Conservation (phyloP, 768 basidiomycete species). For the Baorangia bicolor region DNA sequence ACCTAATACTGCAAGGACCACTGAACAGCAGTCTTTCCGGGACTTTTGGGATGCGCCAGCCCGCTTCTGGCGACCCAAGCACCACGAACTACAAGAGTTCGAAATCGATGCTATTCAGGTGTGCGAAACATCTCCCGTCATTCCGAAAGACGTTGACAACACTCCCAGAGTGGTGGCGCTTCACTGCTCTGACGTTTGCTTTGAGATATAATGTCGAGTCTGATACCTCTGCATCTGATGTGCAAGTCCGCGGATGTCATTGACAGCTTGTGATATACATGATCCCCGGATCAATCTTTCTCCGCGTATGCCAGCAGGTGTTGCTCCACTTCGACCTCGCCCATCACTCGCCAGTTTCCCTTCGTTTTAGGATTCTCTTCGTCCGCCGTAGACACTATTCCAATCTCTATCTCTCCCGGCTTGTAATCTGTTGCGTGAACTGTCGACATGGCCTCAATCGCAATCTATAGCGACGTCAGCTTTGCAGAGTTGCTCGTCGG, state of each 20-base stretch:
- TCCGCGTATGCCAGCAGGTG: conserved; percentile 85
- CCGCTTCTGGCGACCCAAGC: conserved; percentile 52
- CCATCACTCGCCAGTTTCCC: conserved; percentile 80
- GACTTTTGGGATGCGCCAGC: conserved; percentile 72
- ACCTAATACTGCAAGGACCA: conserved; percentile 12
- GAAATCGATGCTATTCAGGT: conserved; percentile 73
- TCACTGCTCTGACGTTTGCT: conserved; percentile 39
- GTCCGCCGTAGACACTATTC: conserved; percentile 75
- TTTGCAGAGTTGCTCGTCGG: neutral
- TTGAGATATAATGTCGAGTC: neutral
- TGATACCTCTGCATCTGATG: neutral
- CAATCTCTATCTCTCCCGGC: conserved; percentile 92
- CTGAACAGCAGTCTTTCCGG: conserved; percentile 28
- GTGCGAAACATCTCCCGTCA: conserved; percentile 17
- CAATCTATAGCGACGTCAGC: conserved; percentile 54
- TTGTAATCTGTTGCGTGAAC: conserved; percentile 98
- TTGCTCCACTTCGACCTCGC: conserved; percentile 72
- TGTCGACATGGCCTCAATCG: conserved; percentile 90
- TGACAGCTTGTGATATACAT: conserved; percentile 1
- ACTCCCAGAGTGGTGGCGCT: conserved; percentile 61
- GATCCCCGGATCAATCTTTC: conserved; percentile 60
- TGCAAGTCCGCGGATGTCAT: neutral
- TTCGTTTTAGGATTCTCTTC: conserved; percentile 72
- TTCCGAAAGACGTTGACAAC: neutral
- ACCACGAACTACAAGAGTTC: conserved; percentile 46